Conservation (phyloP, 345 rosid genomes). For the Rhizophora apiculata region DNA sequence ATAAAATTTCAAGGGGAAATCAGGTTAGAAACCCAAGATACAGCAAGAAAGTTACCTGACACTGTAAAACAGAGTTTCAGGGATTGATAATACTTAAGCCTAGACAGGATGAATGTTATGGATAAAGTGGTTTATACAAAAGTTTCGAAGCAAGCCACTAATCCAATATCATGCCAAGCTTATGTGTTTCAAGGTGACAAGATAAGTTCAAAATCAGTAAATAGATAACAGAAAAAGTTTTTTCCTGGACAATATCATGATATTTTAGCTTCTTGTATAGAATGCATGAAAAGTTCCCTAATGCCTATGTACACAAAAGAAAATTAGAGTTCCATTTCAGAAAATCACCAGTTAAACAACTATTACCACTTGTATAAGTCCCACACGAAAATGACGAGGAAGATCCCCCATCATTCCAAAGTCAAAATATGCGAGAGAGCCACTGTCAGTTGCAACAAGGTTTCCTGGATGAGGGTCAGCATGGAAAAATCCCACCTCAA, state of each 20-base stretch:
- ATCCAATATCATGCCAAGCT: neutral
- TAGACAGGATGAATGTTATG: neutral
- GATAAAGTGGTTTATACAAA: neutral
- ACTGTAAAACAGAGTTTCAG: neutral
- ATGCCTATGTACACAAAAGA: neutral
- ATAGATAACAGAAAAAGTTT: neutral
- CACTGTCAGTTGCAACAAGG: constrained; percentile 70
- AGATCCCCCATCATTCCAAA: constrained; percentile 98
- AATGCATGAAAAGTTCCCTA: too few species aligned
- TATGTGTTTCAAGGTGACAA: neutral
- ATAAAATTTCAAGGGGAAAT: neutral
- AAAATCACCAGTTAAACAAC: constrained; percentile 5
- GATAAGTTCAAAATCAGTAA: neutral
- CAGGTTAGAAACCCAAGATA: neutral
- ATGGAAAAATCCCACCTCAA: constrained; percentile 95
- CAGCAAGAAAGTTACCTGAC: neutral
- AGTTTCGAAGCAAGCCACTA: neutral
- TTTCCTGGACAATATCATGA: neutral
- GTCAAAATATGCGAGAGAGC: constrained; percentile 88
- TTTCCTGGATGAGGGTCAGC: constrained; percentile 99
- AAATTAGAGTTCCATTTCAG: neutral
- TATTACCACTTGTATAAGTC: constrained; percentile 90
- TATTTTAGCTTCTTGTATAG: too few species aligned
- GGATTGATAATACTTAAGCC: neutral
- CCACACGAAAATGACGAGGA: constrained; percentile 92